phyloP scores from a whole-genome alignment of 2,329 filamentous ascomycete genomes.

The Phaeosphaeriaceae sp. region DNA sequence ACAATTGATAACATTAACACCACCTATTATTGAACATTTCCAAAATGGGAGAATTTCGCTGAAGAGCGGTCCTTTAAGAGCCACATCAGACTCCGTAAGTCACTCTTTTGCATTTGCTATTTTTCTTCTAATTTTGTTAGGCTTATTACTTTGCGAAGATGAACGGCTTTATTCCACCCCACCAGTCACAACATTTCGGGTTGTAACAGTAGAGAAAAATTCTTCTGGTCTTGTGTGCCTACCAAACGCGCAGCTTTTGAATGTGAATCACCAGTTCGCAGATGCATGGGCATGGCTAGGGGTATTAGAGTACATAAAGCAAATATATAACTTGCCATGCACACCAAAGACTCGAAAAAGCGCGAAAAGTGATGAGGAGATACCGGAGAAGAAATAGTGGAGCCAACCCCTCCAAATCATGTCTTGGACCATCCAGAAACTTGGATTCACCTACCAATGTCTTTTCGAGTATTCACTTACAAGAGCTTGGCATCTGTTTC shows the following conservation, averaged over 20 bases:
- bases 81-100: slow-evolving; percentile 8
- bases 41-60: slow-evolving; percentile 18
- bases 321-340: not conserved
- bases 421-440: too few species aligned
- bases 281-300: slow-evolving; percentile 19
- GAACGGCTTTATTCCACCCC: slow-evolving; percentile 11
- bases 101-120: not conserved
- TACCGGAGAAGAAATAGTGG: too few species aligned
- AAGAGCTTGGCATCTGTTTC: slow-evolving; percentile 11
- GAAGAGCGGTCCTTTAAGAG: not conserved
- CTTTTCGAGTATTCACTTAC: slow-evolving; percentile 20
- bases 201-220: slow-evolving; percentile 13
- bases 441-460: slow-evolving; percentile 11
- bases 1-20: slow-evolving; percentile 8
- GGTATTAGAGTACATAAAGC: slow-evolving; percentile 18
- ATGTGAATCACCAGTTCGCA: slow-evolving; percentile 13
- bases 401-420: too few species aligned
- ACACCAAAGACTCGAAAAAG: too few species aligned
- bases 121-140: slow-evolving; percentile 9
- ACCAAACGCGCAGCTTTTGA: slow-evolving; percentile 16
- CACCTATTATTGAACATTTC: slow-evolving; percentile 16
- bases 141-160: slow-evolving; percentile 3
- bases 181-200: slow-evolving; percentile 7
- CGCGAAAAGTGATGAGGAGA: too few species aligned
- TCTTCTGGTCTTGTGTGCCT: slow-evolving; percentile 9